A percentile compares a stretch with the other conserved stretches of the same genome.
Conservation (phyloP, 495 filamentous ascomycete species). For the Pyrenula massariospora region DNA sequence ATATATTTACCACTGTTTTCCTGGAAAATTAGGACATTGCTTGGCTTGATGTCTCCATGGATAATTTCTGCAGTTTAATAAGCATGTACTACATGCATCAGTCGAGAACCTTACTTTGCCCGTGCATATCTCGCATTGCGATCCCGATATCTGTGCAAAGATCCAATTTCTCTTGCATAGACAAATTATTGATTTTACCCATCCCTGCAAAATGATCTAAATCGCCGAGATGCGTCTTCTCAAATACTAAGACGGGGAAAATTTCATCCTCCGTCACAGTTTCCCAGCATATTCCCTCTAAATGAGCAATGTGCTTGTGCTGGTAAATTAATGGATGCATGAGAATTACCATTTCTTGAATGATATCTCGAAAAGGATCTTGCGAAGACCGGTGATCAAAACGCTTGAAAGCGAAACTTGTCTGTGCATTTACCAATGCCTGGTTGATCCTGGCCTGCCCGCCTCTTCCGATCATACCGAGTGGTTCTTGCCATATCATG, state of each 20-base stretch:
- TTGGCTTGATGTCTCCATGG: conserved; percentile 27
- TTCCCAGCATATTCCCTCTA: conserved; percentile 13
- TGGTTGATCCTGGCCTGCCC: conserved; percentile 6
- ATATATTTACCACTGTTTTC: neutral
- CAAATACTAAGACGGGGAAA: conserved; percentile 12
- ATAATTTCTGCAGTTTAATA: conserved; percentile 37
- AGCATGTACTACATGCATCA: neutral
- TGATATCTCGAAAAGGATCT: conserved; percentile 1
- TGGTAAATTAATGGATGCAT: conserved; percentile 3
- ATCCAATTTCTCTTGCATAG: conserved; percentile 4
- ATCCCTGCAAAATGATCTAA: conserved; percentile 6
- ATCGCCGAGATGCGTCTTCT: conserved; percentile 10
- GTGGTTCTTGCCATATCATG: conserved; percentile 7
- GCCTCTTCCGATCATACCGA: conserved; percentile 4
- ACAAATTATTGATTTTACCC: conserved; percentile 1
- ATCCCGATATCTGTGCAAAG: conserved; percentile 7
- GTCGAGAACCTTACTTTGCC: conserved; percentile 2
- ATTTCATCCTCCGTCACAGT: conserved; percentile 3
- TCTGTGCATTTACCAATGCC: conserved; percentile 2
- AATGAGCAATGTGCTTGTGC: conserved; percentile 6
- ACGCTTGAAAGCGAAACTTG: conserved; percentile 11
- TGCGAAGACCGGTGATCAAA: neutral
- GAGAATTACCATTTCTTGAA: conserved; percentile 2
- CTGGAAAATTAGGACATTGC: conserved; percentile 24
- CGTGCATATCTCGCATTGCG: conserved; percentile 10